Base-by-base conservation (phyloP, 805 yeast genomes). In the Yarrowia keelungensis region DNA sequence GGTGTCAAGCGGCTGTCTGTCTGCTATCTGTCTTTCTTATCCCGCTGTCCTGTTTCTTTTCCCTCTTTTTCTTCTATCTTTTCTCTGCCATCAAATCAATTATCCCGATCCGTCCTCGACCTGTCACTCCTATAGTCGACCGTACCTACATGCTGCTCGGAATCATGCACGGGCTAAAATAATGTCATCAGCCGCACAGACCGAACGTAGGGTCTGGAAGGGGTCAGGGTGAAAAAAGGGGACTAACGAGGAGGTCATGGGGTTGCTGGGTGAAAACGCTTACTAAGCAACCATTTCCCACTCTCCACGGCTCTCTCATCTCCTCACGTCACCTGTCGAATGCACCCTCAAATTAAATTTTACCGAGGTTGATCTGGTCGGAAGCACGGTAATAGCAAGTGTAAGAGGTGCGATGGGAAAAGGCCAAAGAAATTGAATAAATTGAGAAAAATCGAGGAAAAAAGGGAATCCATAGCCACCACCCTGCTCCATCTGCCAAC, bases 131-230 rank as follows among this genome's bases (percentile, higher is more conserved):
- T 46, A 46, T 19, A 46, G 50, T 46, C 11, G 50, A 32, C 50
- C 50, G 50, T 46, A 46, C 50, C 50, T 46, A 46, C 50, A 46
- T 46, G n/a, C 50, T 46, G 50, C 50, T 45, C 47, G 47, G 47
- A 45, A 8, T 16, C 26, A 45, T 46, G 50, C 50, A 46, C 50
- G n/a, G 50, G 50, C 50, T 22, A 46, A 47, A 47, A 14, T 26
- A 26, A 42, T 42, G 46, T 8, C 14, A 22, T 47, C 51, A 47
- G 51, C 51, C 51, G 51, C 51, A 47, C 51, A 47, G 49, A 19
- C 49, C 49, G 49, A 45, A 10, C 7, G 32, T 26, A 26, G 32
- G 32, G 32, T 5, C 7, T 26, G 32, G 7, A 26, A 26, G 32
- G 32, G 32, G 32, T 38, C 12, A 38, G 39, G 8, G 39, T 10